Evolutionary conservation across 2,329 filamentous ascomycete species (phyloP).

Genomic region (Podosphaera leucotricha): DNA sequence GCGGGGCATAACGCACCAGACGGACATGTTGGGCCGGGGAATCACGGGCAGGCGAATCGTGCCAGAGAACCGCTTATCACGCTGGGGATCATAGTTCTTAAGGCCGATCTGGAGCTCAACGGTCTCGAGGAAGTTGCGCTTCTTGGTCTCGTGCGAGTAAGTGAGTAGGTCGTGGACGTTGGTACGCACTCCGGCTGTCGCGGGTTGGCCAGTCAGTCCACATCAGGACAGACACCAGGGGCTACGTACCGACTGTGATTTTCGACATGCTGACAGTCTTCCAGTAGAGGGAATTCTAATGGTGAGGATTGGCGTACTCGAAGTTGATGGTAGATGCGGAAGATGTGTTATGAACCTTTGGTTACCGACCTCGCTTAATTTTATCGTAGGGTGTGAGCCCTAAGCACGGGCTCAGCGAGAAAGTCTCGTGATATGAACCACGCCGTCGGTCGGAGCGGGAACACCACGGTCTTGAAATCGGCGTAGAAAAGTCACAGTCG

Average conservation of each 20-base stretch:
- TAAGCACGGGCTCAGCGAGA: no score
- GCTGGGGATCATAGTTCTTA: slow-evolving; percentile 98
- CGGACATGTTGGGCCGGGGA: slow-evolving; percentile 73
- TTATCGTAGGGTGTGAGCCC: no score
- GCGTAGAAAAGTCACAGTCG: no score
- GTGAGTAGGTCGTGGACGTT: slow-evolving; percentile 87
- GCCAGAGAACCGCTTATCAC: slow-evolving; percentile 99
- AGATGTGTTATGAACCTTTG: no score
- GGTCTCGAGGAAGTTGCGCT: slow-evolving; percentile 93
- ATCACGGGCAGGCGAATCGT: slow-evolving; percentile 87
- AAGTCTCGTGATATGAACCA: no score
- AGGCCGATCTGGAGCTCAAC: slow-evolving; percentile 82
- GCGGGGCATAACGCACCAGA: slow-evolving; percentile 31
- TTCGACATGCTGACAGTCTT: slow-evolving; percentile 80
- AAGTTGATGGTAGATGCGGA: not conserved
- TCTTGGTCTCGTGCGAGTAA: slow-evolving; percentile 89
- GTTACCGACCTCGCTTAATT: no score
- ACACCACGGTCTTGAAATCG: no score
- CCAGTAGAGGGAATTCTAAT: slow-evolving; percentile 57
- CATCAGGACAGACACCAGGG: no score
- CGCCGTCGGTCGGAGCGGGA: no score
- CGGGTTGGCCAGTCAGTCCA: no score
- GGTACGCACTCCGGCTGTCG: slow-evolving; percentile 81
- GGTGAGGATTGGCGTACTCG: slow-evolving; percentile 33
- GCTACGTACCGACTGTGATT: slow-evolving; percentile 53